Evolutionary conservation across 1,284 basidiomycete genomes (phyloP).

Genomic region (Boletus sp.): DNA sequence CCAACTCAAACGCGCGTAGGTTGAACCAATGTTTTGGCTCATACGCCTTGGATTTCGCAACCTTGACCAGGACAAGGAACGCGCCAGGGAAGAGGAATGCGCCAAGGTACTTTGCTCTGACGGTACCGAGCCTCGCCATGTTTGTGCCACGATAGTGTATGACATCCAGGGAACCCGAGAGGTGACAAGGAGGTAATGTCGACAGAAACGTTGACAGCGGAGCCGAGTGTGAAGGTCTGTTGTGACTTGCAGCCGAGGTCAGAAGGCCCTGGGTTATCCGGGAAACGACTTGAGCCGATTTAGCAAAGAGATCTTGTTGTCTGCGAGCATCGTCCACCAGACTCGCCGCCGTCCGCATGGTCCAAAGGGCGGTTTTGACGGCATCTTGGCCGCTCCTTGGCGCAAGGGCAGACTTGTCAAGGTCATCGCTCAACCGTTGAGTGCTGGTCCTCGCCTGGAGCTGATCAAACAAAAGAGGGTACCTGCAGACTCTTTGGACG

Average conservation of each 20-base stretch:
- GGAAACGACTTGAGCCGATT: conserved; percentile 70
- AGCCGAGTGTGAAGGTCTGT: conserved; percentile 35
- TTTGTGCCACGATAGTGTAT: conserved; percentile 63
- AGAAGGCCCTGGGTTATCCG: conserved; percentile 54
- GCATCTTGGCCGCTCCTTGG: conserved; percentile 30
- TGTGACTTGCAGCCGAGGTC: conserved; percentile 39
- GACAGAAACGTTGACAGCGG: conserved; percentile 61
- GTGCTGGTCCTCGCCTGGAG: conserved; percentile 50
- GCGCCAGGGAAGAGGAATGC: conserved; percentile 87
- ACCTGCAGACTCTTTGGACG: conserved; percentile 88
- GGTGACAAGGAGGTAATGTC: conserved; percentile 72
- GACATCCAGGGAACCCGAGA: conserved; percentile 84
- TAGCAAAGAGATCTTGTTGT: conserved; percentile 65
- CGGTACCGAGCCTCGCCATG: conserved; percentile 45
- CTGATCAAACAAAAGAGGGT: conserved; percentile 85
- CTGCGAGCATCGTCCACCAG: conserved; percentile 67
- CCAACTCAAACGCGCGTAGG: conserved; percentile 69
- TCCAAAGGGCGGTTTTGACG: conserved; percentile 58
- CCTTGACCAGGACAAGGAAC: conserved; percentile 86
- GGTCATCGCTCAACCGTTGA: conserved; percentile 37
- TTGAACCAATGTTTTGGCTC: conserved; percentile 89
- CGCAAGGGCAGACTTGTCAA: conserved; percentile 3
- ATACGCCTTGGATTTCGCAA: conserved; percentile 78
- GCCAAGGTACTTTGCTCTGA: conserved; percentile 85
- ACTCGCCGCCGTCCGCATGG: conserved; percentile 64